Base-by-base conservation (phyloP, 495 filamentous ascomycete genomes). In the Xylaria acuta region DNA sequence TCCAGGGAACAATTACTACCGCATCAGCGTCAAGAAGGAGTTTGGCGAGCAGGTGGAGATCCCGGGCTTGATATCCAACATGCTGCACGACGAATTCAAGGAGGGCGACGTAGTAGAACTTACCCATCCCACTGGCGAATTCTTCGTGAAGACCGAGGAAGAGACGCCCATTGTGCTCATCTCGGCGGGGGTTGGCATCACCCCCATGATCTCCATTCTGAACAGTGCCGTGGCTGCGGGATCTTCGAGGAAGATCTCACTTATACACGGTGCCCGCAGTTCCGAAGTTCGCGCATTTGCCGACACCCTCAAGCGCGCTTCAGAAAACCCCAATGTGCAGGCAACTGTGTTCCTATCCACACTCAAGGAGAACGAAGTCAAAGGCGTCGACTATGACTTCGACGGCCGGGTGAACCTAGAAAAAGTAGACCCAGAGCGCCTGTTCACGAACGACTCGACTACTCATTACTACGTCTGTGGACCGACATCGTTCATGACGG, bases 401-500 rank as follows among this genome's bases (percentile, higher is more conserved):
- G 79, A 75, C 8, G 88, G 88, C 7, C 84, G 89, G 16, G 80
- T 92, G 56, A 84, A 90, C 70, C 77, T 93, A 43, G 73, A 79
- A 67, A 84, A 86, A 77, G 71, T 93, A 41, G 82, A 86, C 66
- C 67, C 74, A 0, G 78, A 85, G 18, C 78, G 84, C 32, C 78
- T 93, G 41, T 89, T 86, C 77, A 75, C 90, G 11, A 80, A 83
- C 58, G 82, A 91, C 74, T 34, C 80, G 7, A 78, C 75, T 40
- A 85, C 92, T 1, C 80, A 89, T 73, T 94, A 93, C 78, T 93
- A 87, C 77, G 80, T 92, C 71, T 94, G 92, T 69, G 92, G 91
- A 1, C 91, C 92, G 0, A 84, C 83, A 49, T 65, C 73, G 7
- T 94, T 93, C 82, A 94, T 93, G 92, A 77, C 81, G 5, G 86